Evolutionary conservation across 2,329 filamentous ascomycete species (phyloP), one percentile per base, ranked within the genome.

Genomic region (Fusarium miscanthi): DNA sequence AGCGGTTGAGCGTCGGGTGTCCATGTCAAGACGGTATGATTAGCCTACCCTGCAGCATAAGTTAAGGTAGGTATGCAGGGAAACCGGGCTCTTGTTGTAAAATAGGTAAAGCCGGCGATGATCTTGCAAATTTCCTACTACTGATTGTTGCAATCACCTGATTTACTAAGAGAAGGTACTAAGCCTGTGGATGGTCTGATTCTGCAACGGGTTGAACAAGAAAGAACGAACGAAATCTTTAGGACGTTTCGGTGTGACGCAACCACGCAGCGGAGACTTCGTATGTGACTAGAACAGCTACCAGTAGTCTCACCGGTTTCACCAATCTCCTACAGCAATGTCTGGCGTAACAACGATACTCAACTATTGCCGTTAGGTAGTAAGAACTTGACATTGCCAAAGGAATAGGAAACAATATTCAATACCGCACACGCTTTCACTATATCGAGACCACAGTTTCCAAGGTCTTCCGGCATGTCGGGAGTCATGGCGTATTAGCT

Each of bases 221-320:
- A n/a, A 46, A 25, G 41, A 38, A 25, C 40, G 27, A 31, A 43
- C 21, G 30, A 31, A 31, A 31, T 40, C 21, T 19, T 25, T 42
- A 53, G 37, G 62, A 46, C 41, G n/a, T 54, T 54, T 59, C 62
- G 57, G 57, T 49, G 48, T 68, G 69, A 72, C 59, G 65, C 69
- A 70, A 69, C 31, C 37, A 42, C 30, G 6, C 16, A 31, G 8
- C 37, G 19, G 37, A 42, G 27, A 35, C n/a, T 33, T 35, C 12
- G 25, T 53, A n/a, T 13, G 33, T 38, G 33, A 52, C 33, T 25
- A 52, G 10, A 37, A 16, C 31, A 21, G 12, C 27, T 30, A 30
- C 27, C 27, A 30, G 27, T 27, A 30, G 27, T 27, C 27, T 27
- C 27, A 27, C 27, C 27, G 31, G 14, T 48, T n/a, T 43, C n/a